Percentiles rank a stretch among this genome's conserved stretches.
Conservation (phyloP, 2,329 filamentous ascomycete species). For the Trichoderma sp. region DNA sequence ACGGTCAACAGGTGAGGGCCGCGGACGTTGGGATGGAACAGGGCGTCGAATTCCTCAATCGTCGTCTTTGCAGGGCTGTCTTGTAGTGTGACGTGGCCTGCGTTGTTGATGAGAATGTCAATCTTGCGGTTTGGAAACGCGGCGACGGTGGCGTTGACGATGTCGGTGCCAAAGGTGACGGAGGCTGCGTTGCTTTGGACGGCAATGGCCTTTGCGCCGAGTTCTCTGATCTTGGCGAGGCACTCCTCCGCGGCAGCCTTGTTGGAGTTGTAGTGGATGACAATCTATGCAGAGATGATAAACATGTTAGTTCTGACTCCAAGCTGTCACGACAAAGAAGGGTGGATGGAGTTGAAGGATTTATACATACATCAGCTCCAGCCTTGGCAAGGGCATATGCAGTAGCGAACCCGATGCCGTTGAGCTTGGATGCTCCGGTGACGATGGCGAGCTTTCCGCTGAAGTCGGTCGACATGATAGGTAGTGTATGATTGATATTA, state of each 20-base stretch:
- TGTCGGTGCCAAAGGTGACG: conserved; percentile 60
- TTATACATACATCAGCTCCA: conserved; percentile 49
- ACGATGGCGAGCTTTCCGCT: conserved; percentile 50
- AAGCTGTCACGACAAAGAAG: too few species aligned
- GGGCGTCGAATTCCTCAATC: conserved; percentile 54
- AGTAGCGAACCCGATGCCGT: conserved; percentile 61
- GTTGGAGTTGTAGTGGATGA: conserved; percentile 58
- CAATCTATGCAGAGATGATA: conserved; percentile 37
- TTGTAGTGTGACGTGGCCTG: conserved; percentile 54
- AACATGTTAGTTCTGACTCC: background rate
- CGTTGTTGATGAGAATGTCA: conserved; percentile 61
- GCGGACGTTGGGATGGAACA: conserved; percentile 58
- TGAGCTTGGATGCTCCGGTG: conserved; percentile 54
- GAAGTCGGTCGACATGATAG: conserved; percentile 30
- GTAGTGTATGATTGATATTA: background rate
- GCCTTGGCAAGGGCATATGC: conserved; percentile 58
- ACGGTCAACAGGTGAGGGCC: conserved; percentile 57
- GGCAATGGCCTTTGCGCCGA: conserved; percentile 24
- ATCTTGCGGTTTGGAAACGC: conserved; percentile 53
- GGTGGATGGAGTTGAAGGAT: background rate
- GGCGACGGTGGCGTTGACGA: conserved; percentile 53
- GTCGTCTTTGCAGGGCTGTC: conserved; percentile 51
- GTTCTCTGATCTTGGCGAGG: conserved; percentile 48
- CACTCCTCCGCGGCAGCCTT: conserved; percentile 50
- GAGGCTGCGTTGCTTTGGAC: conserved; percentile 42